These are phyloP conservation scores for Russula earlei DNA, from an alignment of 768 basidiomycete genomes.

Conservation along the genomic window DNA sequence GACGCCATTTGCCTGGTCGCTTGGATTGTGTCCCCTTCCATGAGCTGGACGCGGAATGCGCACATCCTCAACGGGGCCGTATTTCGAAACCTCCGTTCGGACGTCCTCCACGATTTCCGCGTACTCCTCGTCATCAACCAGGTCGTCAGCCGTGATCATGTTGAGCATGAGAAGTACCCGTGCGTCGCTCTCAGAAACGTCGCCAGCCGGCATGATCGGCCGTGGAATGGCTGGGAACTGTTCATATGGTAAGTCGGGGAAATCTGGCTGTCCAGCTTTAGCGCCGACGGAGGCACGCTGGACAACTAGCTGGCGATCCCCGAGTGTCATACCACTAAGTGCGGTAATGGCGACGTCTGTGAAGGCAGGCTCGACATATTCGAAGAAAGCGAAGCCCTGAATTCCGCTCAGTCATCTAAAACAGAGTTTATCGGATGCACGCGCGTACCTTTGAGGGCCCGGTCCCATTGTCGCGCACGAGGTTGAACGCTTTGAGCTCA, in stretches of 20 bases:
- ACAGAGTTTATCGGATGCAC: background rate
- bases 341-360: constrained; percentile 96
- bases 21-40: constrained; percentile 12
- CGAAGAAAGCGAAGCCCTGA: constrained; percentile 98
- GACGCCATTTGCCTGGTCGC: constrained; percentile 84
- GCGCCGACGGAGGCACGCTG: constrained; percentile 95
- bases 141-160: constrained; percentile 94
- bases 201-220: constrained; percentile 82
- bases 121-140: constrained; percentile 85
- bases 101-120: constrained; percentile 92
- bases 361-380: constrained; percentile 82
- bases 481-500: constrained; percentile 94
- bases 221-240: constrained; percentile 77
- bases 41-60: constrained; percentile 80
- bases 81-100: constrained; percentile 78
- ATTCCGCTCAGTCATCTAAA: background rate
- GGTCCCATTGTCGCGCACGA: constrained; percentile 89
- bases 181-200: constrained; percentile 41
- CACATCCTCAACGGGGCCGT: constrained; percentile 75
- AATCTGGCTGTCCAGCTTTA: constrained; percentile 61
- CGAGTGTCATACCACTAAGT: constrained; percentile 95
- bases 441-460: constrained; percentile 72
- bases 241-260: constrained; percentile 61
- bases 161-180: constrained; percentile 95
- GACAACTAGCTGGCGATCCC: constrained; percentile 90